Evolutionary conservation across 2,329 filamentous ascomycete species (phyloP), one percentile per base, ranked within the genome.

Genomic region (Endoconidiophora polonica): DNA sequence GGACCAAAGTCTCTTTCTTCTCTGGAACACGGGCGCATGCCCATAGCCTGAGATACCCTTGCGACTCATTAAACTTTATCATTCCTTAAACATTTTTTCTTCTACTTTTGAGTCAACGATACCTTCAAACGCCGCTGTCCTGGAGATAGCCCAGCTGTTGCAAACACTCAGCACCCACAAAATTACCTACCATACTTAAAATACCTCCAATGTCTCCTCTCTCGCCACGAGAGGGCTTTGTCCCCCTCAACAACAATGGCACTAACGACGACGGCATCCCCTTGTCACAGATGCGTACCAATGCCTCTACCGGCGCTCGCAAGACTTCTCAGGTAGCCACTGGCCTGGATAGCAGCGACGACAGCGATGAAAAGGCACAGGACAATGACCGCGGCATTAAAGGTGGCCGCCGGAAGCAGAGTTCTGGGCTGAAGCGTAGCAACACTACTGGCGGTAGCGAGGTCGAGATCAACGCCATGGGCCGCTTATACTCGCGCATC

Each of bases 401-500:
- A 33, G 58, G 59, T 37, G 72, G 68, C 41, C 71, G 76, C 48
- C 69, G 74, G 46, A 68, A 74, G 52, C 72, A 68, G 59, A 63
- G 64, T 41, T 60, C 67, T 22, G 62, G 63, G 5, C 58, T 59
- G 3, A 58, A 65, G 3, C 62, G 63, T 44, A 67, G 72, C 33
- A 60, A 64, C 16, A 67, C 67, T 53, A 72, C 68, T 6, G 63
- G 68, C 51, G 65, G 66, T 53, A 62, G 61, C 5, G 74, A 77
- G 16, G 62, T 73, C 29, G 68, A 69, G 29, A 64, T 84, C 55
- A 84, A 78, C 57, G 73, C 73, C 54, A 75, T 85, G 68, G 81
- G 81, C 42, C 70, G 70, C 53, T 59, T 84, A 36, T 81, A 84
- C 63, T 69, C 71, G 58, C 80, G 74, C 60, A 70, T 85, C 54